Evolutionary conservation across 2,329 filamentous ascomycete genomes (phyloP).

Genomic region (Cordyceps militaris): DNA sequence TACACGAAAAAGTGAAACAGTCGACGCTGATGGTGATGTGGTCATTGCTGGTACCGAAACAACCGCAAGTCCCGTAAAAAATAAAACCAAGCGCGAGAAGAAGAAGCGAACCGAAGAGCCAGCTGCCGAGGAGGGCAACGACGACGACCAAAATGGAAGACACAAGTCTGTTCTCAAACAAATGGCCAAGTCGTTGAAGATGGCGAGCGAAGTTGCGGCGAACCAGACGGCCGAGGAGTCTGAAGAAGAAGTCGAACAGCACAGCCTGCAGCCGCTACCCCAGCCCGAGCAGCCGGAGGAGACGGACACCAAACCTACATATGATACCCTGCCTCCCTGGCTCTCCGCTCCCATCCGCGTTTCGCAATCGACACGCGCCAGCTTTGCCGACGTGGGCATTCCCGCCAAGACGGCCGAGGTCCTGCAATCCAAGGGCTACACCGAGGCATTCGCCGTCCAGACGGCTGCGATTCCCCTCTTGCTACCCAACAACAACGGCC

Average conservation of each 20-base stretch:
- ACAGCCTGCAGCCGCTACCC: slow-evolving; percentile 74
- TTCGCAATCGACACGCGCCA: slow-evolving; percentile 47
- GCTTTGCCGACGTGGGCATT: slow-evolving; percentile 61
- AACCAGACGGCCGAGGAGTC: slow-evolving; percentile 25
- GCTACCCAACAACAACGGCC: slow-evolving; percentile 53
- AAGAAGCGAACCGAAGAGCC: slow-evolving; percentile 26
- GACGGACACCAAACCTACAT: slow-evolving; percentile 53
- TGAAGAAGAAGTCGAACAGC: slow-evolving; percentile 38
- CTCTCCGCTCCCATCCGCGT: slow-evolving; percentile 68
- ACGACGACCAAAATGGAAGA: slow-evolving; percentile 26
- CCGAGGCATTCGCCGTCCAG: slow-evolving; percentile 38
- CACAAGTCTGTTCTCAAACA: slow-evolving; percentile 49
- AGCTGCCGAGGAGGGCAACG: slow-evolving; percentile 18
- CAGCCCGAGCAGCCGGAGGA: slow-evolving; percentile 62
- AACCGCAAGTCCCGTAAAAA: neutral
- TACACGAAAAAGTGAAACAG: neutral
- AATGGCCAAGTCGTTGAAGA: slow-evolving; percentile 47
- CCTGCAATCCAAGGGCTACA: slow-evolving; percentile 52
- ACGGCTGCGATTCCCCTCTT: slow-evolving; percentile 65
- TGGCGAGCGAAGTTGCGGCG: slow-evolving; percentile 35
- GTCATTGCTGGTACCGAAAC: slow-evolving; percentile 1
- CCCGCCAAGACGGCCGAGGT: slow-evolving; percentile 50
- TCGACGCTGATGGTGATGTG: slow-evolving; percentile 5
- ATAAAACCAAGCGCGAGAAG: slow-evolving; percentile 23
- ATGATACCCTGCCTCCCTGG: slow-evolving; percentile 76